Percentiles rank a stretch among this genome's conserved stretches.
phyloP scores from a whole-genome alignment of 2,329 filamentous ascomycete genomes.

The Ustulina deusta region DNA sequence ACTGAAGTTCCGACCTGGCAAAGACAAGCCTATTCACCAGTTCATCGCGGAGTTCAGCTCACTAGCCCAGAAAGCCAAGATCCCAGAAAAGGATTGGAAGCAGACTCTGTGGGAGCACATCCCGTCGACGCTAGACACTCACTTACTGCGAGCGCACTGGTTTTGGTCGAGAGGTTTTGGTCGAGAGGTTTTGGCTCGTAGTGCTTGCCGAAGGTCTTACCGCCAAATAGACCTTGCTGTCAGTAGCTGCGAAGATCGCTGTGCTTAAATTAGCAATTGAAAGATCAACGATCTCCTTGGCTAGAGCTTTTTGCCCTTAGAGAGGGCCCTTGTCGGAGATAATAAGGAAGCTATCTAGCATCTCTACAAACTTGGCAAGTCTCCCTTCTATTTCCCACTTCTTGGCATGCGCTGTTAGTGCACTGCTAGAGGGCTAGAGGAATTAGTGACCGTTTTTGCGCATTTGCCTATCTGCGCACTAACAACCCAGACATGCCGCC shows the following conservation, averaged over 20 bases:
- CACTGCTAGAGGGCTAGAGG: too few relatives aligned
- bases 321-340: neutral
- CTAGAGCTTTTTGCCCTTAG: neutral
- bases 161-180: too few relatives aligned
- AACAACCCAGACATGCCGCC: too few relatives aligned
- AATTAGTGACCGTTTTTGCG: too few relatives aligned
- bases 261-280: neutral
- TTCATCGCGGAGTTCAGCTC: neutral
- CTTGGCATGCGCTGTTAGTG: too few relatives aligned
- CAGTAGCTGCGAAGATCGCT: neutral
- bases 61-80: neutral
- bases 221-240: neutral
- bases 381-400: too few relatives aligned
- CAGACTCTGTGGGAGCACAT: too few relatives aligned
- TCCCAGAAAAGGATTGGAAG: too few relatives aligned
- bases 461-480: too few relatives aligned
- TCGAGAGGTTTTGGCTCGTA: neutral
- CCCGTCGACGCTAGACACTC: constrained; percentile 1
- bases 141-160: neutral
- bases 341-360: neutral
- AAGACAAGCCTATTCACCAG: neutral
- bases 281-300: constrained; percentile 1
- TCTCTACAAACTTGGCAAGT: neutral
- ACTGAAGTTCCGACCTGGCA: neutral
- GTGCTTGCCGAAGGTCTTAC: neutral